Evolutionary conservation across 108 stramenopile species (phyloP).

Genomic region (Conticribra weissflogii): DNA sequence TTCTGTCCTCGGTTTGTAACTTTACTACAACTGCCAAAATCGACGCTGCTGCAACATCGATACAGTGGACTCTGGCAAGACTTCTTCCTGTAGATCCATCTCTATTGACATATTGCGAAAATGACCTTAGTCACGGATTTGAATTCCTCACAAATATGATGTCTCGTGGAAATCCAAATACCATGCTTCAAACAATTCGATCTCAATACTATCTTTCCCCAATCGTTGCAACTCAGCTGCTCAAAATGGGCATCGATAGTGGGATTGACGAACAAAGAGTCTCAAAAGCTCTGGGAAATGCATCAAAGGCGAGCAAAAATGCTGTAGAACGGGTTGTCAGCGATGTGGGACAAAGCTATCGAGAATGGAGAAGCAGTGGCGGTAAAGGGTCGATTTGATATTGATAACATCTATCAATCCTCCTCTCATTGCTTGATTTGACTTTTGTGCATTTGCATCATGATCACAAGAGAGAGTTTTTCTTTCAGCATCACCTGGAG

Average conservation of each 20-base stretch:
- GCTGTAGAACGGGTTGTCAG: constrained; percentile 28
- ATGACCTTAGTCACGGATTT: constrained; percentile 32
- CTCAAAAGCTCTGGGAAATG: constrained; percentile 21
- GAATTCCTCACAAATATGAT: constrained; percentile 44
- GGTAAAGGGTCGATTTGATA: constrained; percentile 27
- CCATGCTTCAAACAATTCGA: constrained; percentile 27
- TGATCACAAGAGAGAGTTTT: too few species aligned
- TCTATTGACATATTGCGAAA: constrained; percentile 32
- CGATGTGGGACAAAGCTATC: constrained; percentile 22
- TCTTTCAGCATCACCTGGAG: too few species aligned
- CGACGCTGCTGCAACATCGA: neutral
- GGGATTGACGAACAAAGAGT: constrained; percentile 38
- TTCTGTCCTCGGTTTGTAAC: too few species aligned
- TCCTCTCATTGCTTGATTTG: too few species aligned
- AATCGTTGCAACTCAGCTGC: constrained; percentile 16
- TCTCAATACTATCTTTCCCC: constrained; percentile 20
- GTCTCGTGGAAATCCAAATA: constrained; percentile 24
- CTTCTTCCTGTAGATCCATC: constrained; percentile 33
- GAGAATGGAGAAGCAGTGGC: constrained; percentile 37
- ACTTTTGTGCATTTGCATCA: too few species aligned
- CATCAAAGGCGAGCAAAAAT: constrained; percentile 27
- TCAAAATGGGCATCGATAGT: constrained; percentile 34
- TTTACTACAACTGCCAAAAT: too few species aligned
- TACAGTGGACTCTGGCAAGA: neutral
- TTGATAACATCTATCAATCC: too few species aligned